Conservation (phyloP, 805 yeast genomes). For the Candida sithepensis region DNA sequence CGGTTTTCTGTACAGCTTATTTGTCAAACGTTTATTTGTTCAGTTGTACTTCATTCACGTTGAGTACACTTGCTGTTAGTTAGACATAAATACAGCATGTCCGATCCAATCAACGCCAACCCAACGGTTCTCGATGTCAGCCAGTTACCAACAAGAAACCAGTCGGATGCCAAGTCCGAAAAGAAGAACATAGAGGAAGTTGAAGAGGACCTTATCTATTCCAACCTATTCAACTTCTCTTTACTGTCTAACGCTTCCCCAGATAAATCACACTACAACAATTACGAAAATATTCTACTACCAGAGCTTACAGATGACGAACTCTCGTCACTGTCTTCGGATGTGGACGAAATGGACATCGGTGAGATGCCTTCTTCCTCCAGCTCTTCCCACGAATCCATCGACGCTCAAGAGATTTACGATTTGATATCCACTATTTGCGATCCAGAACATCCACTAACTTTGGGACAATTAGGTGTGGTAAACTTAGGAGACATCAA, state of each 20-base stretch:
- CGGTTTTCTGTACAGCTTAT: too few species aligned
- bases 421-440: constrained; percentile 82
- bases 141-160: constrained; percentile 67
- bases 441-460: constrained; percentile 97
- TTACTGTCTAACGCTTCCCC: constrained; percentile 12
- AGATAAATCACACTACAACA: background rate
- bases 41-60: too few species aligned
- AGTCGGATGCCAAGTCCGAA: constrained; percentile 1
- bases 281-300: constrained; percentile 1
- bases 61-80: too few species aligned
- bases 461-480: constrained; percentile 91
- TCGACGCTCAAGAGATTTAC: constrained; percentile 87
- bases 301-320: constrained; percentile 15
- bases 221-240: constrained; percentile 33
- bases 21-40: background rate
- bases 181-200: constrained; percentile 12
- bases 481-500: constrained; percentile 80
- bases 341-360: constrained; percentile 5
- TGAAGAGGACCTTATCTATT: constrained; percentile 17
- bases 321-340: background rate
- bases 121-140: constrained; percentile 79
- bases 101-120: constrained; percentile 83
- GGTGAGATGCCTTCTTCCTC: constrained; percentile 4
- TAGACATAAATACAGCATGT: constrained; percentile 11
- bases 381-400: constrained; percentile 46